Base-by-base conservation (phyloP, 108 stramenopile species). In the Phaeodactylum tricornutum region DNA sequence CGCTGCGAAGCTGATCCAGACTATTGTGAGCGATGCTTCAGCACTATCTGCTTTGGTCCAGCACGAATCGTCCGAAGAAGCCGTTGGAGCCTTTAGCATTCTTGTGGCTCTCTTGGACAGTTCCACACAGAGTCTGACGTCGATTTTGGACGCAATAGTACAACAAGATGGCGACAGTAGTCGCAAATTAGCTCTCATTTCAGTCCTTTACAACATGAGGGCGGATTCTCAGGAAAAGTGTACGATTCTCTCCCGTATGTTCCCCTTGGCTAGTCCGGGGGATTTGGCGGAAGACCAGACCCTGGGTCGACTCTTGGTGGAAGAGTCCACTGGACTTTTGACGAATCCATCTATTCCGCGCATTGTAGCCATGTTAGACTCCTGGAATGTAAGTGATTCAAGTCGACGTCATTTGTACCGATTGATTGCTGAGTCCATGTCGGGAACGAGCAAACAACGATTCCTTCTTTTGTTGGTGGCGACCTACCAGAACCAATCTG, bases 131-230 rank as follows among this genome's bases (percentile, higher is more conserved):
- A n/a, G 25, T 5, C 27, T 3, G 48, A 17, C 3, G 28, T 32
- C 33, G 2, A 34, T 12, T 2, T 4, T 16, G 48, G 25, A 26
- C 4, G 21, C 47, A 27, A 49, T 36, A 9, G 37, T 45, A 5
- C 61, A 41, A 19, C 57, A 30, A 61, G 51, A 58, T 60, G 75
- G 37, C 33, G 39, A 63, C 52, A 32, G 55, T 36, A 57, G 61
- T 21, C 28, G 51, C 19, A 41, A 48, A 28, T 43, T 80, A 31
- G 36, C 59, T 3, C 50, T 75, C 17, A 41, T 80, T 21, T 70
- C 73, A 7, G 66, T 78, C 3, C 43, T 89, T 21, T 89, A 82
- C 67, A 89, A 89, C 62, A 71, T 85, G 55, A 65, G 87, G 40
- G 61, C 66, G 3, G 66, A 74, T 37, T 63, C 62, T 19, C 22